Base-by-base conservation (phyloP, 441 rosid genomes). In the Macaranga tanarius region DNA sequence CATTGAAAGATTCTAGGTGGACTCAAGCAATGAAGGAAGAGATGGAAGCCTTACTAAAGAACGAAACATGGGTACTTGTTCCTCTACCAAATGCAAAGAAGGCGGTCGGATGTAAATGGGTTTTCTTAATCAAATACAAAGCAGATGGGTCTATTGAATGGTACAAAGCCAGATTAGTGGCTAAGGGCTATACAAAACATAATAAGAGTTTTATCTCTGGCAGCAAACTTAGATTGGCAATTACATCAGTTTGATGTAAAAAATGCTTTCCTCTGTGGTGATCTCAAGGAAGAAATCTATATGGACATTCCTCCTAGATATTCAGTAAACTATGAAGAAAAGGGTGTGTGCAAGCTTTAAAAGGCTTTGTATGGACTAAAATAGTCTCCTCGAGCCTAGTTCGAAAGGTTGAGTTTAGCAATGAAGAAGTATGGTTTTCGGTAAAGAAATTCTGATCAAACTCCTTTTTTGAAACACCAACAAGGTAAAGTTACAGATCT, bases 11-110 rank as follows among this genome's bases (percentile, higher is more conserved):
- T 52, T n/a, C 57, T 7, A n/a, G 57, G 4, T 52, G 57, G 57
- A 52, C 57, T n/a, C 57, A 52, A 52, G 22, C 57, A 17, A 52
- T 52, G 57, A 52, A 52, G 22, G 57, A 52, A 52, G 57, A 52
- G 22, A 52, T 52, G 57, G 57, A 52, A 52, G 57, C 57, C 22
- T 52, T 52, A n/a, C 22, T 52, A 17, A 52, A 52, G 4, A 52
- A 17, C 17, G 22, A 52, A 7, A 52, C 7, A 17, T 52, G 57
- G 57, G 57, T 19, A 4, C 2, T 52, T 17, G 57, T 9, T n/a
- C 7, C 23, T 0, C 22, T 52, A 52, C 57, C 22, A 4, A 52
- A n/a, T 52, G 57, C 3, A 52, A 52, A 52, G 22, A 52, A 52
- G 23, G 17, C 4, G 7, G 57, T 52, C 1, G 57, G 57, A 17